Percentiles rank a stretch among this genome's conserved stretches.
These are phyloP conservation scores for Lactifluus pinguis DNA, from an alignment of 768 basidiomycete genomes.

Conservation along the genomic window DNA sequence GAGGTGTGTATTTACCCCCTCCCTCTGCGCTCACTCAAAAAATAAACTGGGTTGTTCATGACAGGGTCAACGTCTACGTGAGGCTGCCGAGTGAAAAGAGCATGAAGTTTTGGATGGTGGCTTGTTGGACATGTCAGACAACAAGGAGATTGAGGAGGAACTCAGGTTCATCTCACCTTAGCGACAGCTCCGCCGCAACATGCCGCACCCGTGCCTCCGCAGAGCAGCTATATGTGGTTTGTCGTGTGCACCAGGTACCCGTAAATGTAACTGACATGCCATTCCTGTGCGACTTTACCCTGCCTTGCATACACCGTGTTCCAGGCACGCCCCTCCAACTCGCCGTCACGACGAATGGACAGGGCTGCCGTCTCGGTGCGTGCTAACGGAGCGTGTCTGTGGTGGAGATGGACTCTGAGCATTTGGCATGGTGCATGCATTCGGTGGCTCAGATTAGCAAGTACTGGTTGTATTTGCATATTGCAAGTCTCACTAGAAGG, in stretches of 20 bases:
- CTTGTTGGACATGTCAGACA: conserved; percentile 30
- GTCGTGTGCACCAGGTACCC: conserved; percentile 51
- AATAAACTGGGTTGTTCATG: too few relatives aligned
- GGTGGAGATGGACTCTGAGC: conserved; percentile 32
- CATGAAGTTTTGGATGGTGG: background rate
- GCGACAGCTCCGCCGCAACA: conserved; percentile 19
- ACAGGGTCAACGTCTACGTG: conserved; percentile 66
- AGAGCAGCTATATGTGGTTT: conserved; percentile 44
- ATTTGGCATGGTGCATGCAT: conserved; percentile 60
- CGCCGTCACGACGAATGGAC: conserved; percentile 84
- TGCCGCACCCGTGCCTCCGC: conserved; percentile 48
- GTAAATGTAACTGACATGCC: conserved; percentile 84
- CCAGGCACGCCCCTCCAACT: conserved; percentile 58
- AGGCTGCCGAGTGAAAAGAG: conserved; percentile 41
- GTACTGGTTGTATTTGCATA: conserved; percentile 80
- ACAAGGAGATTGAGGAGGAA: conserved; percentile 68
- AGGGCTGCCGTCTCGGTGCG: conserved; percentile 77
- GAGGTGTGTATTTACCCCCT: too few relatives aligned
- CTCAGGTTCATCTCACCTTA: conserved; percentile 73
- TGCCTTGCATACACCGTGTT: conserved; percentile 81
- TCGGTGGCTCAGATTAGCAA: conserved; percentile 97
- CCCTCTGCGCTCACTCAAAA: too few relatives aligned
- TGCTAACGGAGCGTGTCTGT: conserved; percentile 42
- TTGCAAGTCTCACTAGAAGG: conserved; percentile 68
- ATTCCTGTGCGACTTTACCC: conserved; percentile 80